Percentiles rank a stretch among this genome's conserved stretches.
phyloP scores from a whole-genome alignment of 176 grass and related monocot species.

The Paspalum notatum region DNA sequence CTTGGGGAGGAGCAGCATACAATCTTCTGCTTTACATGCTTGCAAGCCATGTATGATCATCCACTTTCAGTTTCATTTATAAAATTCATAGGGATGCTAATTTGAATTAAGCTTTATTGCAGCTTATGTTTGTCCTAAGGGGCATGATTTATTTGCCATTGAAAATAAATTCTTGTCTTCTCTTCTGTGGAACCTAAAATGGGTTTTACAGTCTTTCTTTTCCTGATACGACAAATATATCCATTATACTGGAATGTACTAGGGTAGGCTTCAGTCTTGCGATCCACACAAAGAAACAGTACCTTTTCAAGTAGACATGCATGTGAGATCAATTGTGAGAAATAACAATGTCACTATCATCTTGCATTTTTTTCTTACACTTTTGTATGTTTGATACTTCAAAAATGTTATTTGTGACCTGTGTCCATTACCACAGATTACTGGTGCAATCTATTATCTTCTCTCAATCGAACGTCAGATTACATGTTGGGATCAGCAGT shows the following conservation, averaged over 20 bases:
- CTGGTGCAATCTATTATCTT: constrained; percentile 83
- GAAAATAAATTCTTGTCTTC: not conserved
- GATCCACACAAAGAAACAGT: not conserved
- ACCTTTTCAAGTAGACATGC: not conserved
- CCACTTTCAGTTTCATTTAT: constrained; percentile 18
- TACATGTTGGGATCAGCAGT: constrained; percentile 83
- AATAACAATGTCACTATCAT: not conserved
- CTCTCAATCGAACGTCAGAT: constrained; percentile 82
- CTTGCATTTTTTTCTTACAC: not conserved
- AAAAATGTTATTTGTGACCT: not conserved
- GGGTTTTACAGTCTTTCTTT: not conserved
- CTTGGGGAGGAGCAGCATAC: constrained; percentile 93
- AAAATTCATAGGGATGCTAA: constrained; percentile 9
- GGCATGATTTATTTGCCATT: constrained; percentile 10
- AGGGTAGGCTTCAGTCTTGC: not conserved
- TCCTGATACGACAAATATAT: not conserved
- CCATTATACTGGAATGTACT: not conserved
- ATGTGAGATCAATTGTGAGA: not conserved
- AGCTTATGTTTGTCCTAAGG: constrained; percentile 1
- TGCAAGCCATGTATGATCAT: constrained; percentile 81
- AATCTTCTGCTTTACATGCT: constrained; percentile 95
- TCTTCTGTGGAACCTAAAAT: constrained; percentile 4
- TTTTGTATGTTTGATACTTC: not conserved
- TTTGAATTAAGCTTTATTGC: not conserved
- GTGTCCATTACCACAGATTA: constrained; percentile 56